Evolutionary conservation across 2,329 filamentous ascomycete species (phyloP), one percentile per base, ranked within the genome.

Genomic region (Stagonosporopsis rhizophila): DNA sequence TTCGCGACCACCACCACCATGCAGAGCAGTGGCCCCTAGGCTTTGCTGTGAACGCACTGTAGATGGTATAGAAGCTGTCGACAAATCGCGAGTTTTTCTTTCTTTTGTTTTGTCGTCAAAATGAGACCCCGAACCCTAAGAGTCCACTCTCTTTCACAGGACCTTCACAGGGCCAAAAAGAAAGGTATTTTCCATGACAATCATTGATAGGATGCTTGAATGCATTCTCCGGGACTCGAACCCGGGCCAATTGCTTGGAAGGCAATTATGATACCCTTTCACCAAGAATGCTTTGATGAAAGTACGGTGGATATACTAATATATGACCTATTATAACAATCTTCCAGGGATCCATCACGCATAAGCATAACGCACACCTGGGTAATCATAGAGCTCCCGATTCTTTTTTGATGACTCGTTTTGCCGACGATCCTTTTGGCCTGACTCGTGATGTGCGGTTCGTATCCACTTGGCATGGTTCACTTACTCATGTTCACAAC

Each of bases 181-280:
- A 41, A 42, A 19, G 37, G 37, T 39, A 8, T 28, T 17, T 39
- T 38, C 32, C 44, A 27, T 14, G 28, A 17, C 38, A 39, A 49
- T 49, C 7, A 49, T 39, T 17, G 19, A 20, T 27, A 51, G 39
- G 23, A 20, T 22, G 34, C 39, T 35, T 32, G 15, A 32, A 39
- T 55, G 46, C 46, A 49, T 55, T 32, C 50, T 53, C 50, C 50
- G 50, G 50, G 50, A 53, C 20, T 53, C 50, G 50, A 53, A 56
- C 53, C 53, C 53, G 53, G 47, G 47, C 53, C 53, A 56, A 56
- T 56, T 56, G 53, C 53, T 56, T 57, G 54, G 54, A 57, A 57
- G 54, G 54, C 54, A 57, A 57, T 52, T 57, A 57, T 57, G 27
- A 32, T 57, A 57, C 54, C 54, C 27, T 52, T 57, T 32, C 27